phyloP scores from a whole-genome alignment of 345 rosid species.

The Lepidium didymum region DNA sequence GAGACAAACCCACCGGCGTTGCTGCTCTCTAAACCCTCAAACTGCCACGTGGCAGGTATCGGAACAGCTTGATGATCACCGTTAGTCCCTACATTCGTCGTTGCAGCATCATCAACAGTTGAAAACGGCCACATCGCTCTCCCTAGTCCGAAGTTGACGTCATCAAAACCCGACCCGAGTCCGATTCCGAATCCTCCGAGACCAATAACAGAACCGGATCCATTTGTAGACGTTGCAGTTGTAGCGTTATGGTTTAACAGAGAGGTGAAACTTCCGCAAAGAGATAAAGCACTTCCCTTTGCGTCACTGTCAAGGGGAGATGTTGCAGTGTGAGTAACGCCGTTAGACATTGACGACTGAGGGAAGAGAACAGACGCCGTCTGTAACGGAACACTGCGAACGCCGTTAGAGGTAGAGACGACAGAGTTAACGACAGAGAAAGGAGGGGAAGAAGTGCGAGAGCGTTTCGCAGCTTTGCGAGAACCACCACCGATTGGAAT shows the following conservation, averaged over 20 bases:
- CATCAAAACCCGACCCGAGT: slow-evolving; percentile 49
- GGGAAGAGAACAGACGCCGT: slow-evolving; percentile 55
- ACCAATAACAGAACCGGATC: slow-evolving; percentile 58
- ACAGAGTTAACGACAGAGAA: slow-evolving; percentile 50
- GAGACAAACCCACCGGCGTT: slow-evolving; percentile 39
- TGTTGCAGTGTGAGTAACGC: slow-evolving; percentile 4
- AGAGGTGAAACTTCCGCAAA: slow-evolving; percentile 62
- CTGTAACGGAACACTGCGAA: slow-evolving; percentile 27
- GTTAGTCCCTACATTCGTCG: slow-evolving; percentile 20
- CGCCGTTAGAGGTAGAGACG: slow-evolving; percentile 14
- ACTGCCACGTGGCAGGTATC: slow-evolving; percentile 65
- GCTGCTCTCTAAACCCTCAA: slow-evolving; percentile 50
- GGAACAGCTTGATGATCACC: slow-evolving; percentile 25
- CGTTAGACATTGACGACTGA: slow-evolving; percentile 17
- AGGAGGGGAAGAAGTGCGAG: slow-evolving; percentile 37
- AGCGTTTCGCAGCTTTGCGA: slow-evolving; percentile 76
- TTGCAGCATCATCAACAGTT: slow-evolving; percentile 14
- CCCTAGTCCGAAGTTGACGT: slow-evolving; percentile 59
- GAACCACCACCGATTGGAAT: slow-evolving; percentile 91
- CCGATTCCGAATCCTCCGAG: slow-evolving; percentile 78
- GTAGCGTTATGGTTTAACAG: slow-evolving; percentile 49
- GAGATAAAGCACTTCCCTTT: slow-evolving; percentile 24
- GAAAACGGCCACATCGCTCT: slow-evolving; percentile 75
- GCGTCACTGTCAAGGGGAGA: not conserved
- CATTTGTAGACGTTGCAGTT: slow-evolving; percentile 14